phyloP scores from a whole-genome alignment of 164 flowering plant species.

The Stephania yunnanensis region DNA sequence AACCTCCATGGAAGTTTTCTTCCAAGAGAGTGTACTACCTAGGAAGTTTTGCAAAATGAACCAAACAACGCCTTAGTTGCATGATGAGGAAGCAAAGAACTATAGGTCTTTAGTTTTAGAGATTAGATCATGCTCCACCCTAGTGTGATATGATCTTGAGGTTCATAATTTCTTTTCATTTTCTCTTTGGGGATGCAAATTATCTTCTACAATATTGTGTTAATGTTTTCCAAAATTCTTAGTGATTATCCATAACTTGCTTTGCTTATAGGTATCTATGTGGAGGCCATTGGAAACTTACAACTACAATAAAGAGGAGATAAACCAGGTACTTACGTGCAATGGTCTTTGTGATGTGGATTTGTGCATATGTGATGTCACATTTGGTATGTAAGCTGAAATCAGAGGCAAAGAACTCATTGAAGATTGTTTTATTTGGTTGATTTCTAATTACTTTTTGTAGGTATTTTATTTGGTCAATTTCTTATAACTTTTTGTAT shows the following conservation, averaged over 20 bases:
- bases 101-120: neutral
- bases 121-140: neutral
- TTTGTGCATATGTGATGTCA: no score
- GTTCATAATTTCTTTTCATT: neutral
- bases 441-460: no score
- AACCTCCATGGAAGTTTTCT: no score
- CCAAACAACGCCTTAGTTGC: no score
- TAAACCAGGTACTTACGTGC: slow-evolving; percentile 59
- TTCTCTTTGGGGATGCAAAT: neutral
- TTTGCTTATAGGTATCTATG: slow-evolving; percentile 42
- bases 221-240: neutral
- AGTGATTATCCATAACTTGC: neutral
- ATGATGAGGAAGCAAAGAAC: neutral
- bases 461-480: no score
- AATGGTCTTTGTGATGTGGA: no score
- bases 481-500: no score
- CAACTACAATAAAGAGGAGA: slow-evolving; percentile 84
- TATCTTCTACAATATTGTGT: neutral
- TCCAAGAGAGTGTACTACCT: no score
- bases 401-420: no score
- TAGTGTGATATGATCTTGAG: neutral
- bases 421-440: no score
- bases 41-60: no score
- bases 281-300: slow-evolving; percentile 70
- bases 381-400: no score